Evolutionary conservation across 108 stramenopile genomes (phyloP).

Genomic region (Pseudonitzschia delicatissima): DNA sequence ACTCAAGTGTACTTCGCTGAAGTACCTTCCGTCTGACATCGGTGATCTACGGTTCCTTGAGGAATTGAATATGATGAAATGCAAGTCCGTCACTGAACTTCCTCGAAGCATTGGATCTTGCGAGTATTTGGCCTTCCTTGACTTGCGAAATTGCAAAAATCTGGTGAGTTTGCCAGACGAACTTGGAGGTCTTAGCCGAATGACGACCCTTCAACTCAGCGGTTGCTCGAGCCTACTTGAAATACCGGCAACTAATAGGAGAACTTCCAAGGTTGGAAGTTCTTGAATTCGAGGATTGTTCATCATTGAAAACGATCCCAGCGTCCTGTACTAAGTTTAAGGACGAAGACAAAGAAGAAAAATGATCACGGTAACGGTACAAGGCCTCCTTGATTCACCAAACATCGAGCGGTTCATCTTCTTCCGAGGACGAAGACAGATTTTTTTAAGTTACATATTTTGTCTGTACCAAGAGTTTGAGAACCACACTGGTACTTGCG

Average conservation of each 20-base stretch:
- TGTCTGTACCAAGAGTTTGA: too few relatives aligned
- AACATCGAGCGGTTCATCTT: too few relatives aligned
- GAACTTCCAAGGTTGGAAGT: conserved; percentile 3
- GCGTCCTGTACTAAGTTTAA: background rate
- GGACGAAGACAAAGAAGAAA: background rate
- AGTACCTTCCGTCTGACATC: background rate
- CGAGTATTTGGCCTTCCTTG: conserved; percentile 5
- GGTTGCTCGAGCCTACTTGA: background rate
- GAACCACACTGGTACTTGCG: too few relatives aligned
- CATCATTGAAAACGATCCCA: conserved; percentile 5
- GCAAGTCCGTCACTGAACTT: background rate
- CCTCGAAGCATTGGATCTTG: conserved; percentile 2
- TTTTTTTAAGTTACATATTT: too few relatives aligned
- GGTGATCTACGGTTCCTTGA: background rate
- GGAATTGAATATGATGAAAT: conserved; percentile 10
- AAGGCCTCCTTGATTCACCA: too few relatives aligned
- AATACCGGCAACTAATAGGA: conserved; percentile 11
- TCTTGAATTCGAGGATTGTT: conserved; percentile 1
- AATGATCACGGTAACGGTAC: background rate
- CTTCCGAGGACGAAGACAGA: too few relatives aligned
- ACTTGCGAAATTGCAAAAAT: conserved; percentile 6
- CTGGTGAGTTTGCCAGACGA: background rate
- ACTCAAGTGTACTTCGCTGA: conserved; percentile 7
- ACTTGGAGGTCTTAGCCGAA: conserved; percentile 5
- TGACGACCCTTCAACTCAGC: background rate